phyloP scores from a whole-genome alignment of 768 basidiomycete species.

The Auricularia auricula-judae region DNA sequence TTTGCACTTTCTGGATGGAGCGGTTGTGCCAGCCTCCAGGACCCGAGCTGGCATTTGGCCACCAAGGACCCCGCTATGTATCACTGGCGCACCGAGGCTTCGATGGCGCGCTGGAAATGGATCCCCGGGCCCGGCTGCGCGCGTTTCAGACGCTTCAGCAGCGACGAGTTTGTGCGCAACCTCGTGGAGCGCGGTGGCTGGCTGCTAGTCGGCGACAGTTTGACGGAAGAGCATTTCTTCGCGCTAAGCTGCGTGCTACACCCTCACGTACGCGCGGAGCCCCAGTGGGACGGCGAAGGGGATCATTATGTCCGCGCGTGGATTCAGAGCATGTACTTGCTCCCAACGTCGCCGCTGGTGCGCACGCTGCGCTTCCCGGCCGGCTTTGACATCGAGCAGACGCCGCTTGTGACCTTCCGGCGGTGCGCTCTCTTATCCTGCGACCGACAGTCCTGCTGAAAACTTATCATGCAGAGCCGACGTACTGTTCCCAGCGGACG shows the following conservation, averaged over 20 bases:
- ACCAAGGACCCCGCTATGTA: slow-evolving; percentile 30
- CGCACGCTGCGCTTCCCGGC: slow-evolving; percentile 32
- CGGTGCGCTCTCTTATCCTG: slow-evolving; percentile 48
- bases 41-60: slow-evolving; percentile 54
- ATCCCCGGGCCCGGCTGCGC: slow-evolving; percentile 23
- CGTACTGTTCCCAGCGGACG: slow-evolving; percentile 26
- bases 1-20: slow-evolving; percentile 43
- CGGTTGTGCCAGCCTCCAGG: slow-evolving; percentile 53
- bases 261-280: slow-evolving; percentile 57
- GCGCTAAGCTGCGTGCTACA: slow-evolving; percentile 56
- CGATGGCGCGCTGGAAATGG: slow-evolving; percentile 17
- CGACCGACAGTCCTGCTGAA: slow-evolving; percentile 32
- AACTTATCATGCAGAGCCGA: too few species aligned
- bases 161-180: slow-evolving; percentile 37
- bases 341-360: slow-evolving; percentile 41
- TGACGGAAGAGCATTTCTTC: slow-evolving; percentile 65
- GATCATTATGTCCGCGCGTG: slow-evolving; percentile 39
- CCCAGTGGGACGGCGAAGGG: slow-evolving; percentile 42
- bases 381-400: slow-evolving; percentile 42
- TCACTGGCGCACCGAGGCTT: slow-evolving; percentile 24
- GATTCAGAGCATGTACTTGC: slow-evolving; percentile 54
- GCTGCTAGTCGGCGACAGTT: slow-evolving; percentile 58
- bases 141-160: slow-evolving; percentile 26
- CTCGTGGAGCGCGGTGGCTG: slow-evolving; percentile 62
- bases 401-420: slow-evolving; percentile 56